Evolutionary conservation across 1,284 basidiomycete genomes (phyloP), one percentile per base, ranked within the genome.

Genomic region (Macrocystidia cucumis): DNA sequence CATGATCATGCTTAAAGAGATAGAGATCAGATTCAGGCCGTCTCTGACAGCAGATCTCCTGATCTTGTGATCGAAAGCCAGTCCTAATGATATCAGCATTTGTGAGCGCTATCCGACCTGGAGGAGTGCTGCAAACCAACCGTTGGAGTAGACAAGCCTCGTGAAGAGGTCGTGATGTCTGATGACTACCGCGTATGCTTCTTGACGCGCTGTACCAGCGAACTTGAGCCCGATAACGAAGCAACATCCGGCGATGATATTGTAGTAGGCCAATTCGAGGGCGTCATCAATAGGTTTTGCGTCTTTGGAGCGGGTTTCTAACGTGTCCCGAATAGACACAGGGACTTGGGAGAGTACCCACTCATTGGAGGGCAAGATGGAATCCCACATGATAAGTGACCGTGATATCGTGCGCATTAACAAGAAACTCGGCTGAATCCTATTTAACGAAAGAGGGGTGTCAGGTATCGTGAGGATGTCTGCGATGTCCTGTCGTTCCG

Each of bases 221-320:
- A 80, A 96, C 55, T 95, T 97, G 43, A 99, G 64, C 5, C 84
- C 91, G 21, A 98, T 72, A 0, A 81, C 90, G 44, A 98, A 91
- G 59, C 91, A 93, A 26, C 85, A 86, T 2, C 91, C 95, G 1
- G 92, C 78, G 18, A 92, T 60, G 44, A 96, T 85, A 52, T 91
- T 87, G 59, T 87, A 87, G 56, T 91, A 89, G 1, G 89, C 90
- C 38, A 93, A 57, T 50, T 93, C 89, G 38, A 81, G 72, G 7
- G 85, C 71, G 41, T 91, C 85, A 42, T 91, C 86, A 9, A 80
- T 62, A 1, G 54, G 50, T 47, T 72, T 72, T 24, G 69, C 67
- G 28, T 61, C 67, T 37, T 63, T 63, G 23, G 64, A 54, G 13
- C 70, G 67, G 13, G 56, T 58, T 43, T 80, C 69, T 57, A 82